Evolutionary conservation across 306 rosid genomes (phyloP), one percentile per base, ranked within the genome.

Genomic region (Quercus agrifolia): DNA sequence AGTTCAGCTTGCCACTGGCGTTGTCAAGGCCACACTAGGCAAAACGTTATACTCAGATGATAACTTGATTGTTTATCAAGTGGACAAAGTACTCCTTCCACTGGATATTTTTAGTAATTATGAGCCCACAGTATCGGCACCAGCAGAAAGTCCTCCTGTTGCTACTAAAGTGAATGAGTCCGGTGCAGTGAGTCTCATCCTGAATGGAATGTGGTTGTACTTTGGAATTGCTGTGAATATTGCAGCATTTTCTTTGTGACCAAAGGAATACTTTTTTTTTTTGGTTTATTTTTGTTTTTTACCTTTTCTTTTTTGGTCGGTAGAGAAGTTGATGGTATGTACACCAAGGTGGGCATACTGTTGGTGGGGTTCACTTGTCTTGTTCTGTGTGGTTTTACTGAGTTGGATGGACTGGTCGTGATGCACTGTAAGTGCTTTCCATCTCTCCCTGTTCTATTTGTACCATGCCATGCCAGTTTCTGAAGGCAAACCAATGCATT

Each of bases 1-100:
- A n/a, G 92, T 89, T 21, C 83, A 85, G 71, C 57, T 83, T 8
- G 78, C 89, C 4, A 84, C 86, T 3, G 90, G 90, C 11, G 88
- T 86, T 38, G 89, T 85, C 13, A 83, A 85, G 74, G 87, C 92
- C n/a, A 78, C 84, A 1, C n/a, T 89, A 38, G 81, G 86, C 2
- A 87, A 86, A 2, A 67, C 84, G 2, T 77, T 89, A 4, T 85
- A 89, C 23, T 35, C 85, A 1, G 92, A 89, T 59, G 79, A 79
- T 62, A 74, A 76, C 49, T 86, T 89, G 6, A 86, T 84, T 17
- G 69, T 87, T 62, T 87, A 87, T n/a, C 84, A 85, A 33, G 70
- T 87, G 56, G 88, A 87, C 76, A 82, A 75, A 66, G 88, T 82
- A n/a, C 80, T 87, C 64, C 76, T 77, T 62, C 88, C 91, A 13